Conservation (phyloP, 345 rosid genomes). For the Syzygium oleosum region DNA sequence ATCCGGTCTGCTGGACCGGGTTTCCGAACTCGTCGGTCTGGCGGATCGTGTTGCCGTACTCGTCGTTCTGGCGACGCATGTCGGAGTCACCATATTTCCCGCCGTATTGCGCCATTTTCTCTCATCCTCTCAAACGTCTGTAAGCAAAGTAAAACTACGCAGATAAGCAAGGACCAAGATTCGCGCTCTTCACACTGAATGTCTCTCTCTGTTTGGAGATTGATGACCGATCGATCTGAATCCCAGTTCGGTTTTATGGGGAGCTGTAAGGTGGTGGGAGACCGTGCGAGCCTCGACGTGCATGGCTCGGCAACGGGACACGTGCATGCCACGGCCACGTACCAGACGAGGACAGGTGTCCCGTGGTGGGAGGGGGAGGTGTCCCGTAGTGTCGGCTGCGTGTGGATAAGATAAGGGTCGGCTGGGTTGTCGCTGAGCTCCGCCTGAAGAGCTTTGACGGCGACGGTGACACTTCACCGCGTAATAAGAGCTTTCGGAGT, state of each 20-base stretch:
- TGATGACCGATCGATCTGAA: too few species aligned
- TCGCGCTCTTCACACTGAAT: neutral
- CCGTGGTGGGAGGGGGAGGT: neutral
- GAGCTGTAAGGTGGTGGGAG: neutral
- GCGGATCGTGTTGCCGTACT: conserved; percentile 15
- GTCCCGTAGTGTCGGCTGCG: neutral
- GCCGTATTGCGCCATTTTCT: conserved; percentile 11
- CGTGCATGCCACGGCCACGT: neutral
- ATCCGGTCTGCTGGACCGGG: conserved; percentile 21
- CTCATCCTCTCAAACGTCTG: neutral
- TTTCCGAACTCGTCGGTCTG: conserved; percentile 16
- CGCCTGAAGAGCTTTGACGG: neutral
- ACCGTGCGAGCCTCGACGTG: neutral
- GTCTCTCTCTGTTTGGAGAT: neutral
- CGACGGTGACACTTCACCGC: neutral
- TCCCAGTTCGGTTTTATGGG: neutral
- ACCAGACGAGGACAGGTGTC: neutral
- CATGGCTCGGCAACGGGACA: neutral
- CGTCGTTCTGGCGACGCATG: neutral
- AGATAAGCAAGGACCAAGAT: neutral
- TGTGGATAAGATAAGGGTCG: neutral
- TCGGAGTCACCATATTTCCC: neutral
- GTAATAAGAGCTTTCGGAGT: neutral
- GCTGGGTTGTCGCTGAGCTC: neutral
- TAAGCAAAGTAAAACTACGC: neutral